phyloP scores from a whole-genome alignment of 768 basidiomycete genomes.

The Lactifluus piperatus region DNA sequence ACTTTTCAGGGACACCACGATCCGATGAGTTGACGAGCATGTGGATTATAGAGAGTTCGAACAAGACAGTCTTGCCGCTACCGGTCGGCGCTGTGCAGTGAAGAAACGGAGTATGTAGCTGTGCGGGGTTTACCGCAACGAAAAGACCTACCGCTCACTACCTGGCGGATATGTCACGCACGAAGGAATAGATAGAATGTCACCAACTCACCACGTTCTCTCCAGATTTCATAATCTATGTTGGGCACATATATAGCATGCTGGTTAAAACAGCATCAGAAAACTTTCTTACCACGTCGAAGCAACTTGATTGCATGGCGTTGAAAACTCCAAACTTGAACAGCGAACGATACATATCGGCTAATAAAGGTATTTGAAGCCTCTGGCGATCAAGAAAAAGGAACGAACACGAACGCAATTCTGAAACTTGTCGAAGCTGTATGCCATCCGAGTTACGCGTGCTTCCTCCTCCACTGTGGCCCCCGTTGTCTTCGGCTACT shows the following conservation, averaged over 20 bases:
- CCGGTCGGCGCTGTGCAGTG: conserved; percentile 83
- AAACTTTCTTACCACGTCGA: conserved; percentile 49
- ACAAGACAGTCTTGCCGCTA: conserved; percentile 92
- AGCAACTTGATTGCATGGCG: conserved; percentile 79
- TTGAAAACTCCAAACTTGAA: conserved; percentile 93
- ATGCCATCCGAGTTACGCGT: conserved; percentile 33
- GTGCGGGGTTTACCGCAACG: background rate
- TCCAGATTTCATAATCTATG: conserved; percentile 47
- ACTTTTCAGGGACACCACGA: conserved; percentile 40
- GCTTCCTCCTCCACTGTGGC: background rate
- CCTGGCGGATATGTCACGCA: conserved; percentile 32
- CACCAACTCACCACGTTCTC: conserved; percentile 52
- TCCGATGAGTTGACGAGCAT: conserved; percentile 43
- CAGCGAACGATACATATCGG: conserved; percentile 67
- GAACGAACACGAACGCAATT: conserved; percentile 47
- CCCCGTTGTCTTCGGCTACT: background rate
- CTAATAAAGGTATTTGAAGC: conserved; percentile 33
- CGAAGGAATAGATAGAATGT: background rate
- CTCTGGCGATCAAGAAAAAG: background rate
- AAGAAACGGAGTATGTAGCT: conserved; percentile 1
- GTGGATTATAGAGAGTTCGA: conserved; percentile 83
- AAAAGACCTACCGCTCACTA: conserved; percentile 52
- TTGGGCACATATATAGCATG: background rate
- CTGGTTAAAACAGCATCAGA: background rate
- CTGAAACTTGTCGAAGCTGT: conserved; percentile 58